Evolutionary conservation across 257 asterid species (phyloP).

Genomic region (Nicotiana undulata): DNA sequence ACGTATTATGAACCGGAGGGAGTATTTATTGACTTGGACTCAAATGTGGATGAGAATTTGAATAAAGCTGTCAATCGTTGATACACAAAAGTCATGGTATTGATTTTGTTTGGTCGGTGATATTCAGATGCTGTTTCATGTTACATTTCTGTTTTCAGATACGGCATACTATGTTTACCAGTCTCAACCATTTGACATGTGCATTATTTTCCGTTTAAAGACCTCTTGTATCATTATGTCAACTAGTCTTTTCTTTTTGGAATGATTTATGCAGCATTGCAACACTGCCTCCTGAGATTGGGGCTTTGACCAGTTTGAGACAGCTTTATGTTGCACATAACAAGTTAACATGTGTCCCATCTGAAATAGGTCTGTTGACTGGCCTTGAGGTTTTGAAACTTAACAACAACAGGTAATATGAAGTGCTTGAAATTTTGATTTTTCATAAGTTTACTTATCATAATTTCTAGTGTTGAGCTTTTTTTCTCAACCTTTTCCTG

Average conservation of each 20-base stretch:
- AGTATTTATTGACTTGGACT: neutral
- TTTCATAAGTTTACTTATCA: neutral
- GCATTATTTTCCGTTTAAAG: neutral
- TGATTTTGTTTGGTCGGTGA: neutral
- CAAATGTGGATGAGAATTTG: neutral
- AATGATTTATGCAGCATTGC: slow-evolving; percentile 42
- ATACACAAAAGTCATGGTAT: neutral
- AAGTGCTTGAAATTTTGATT: neutral
- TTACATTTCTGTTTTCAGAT: neutral
- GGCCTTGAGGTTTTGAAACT: slow-evolving; percentile 66
- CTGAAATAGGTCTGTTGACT: slow-evolving; percentile 60
- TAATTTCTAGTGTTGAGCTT: neutral
- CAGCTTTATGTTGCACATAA: slow-evolving; percentile 58
- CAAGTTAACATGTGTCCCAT: slow-evolving; percentile 53
- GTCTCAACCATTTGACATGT: neutral
- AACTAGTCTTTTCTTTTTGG: neutral
- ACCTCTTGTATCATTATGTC: neutral
- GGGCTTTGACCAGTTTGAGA: slow-evolving; percentile 63
- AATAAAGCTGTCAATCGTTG: neutral
- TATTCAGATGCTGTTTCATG: neutral
- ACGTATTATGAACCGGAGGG: no score
- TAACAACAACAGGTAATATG: slow-evolving; percentile 68
- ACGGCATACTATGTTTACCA: neutral
- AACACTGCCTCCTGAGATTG: slow-evolving; percentile 53
- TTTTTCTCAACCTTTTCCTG: neutral